These are phyloP conservation scores for Malassezia nana DNA, from an alignment of 1,284 basidiomycete species.

Conservation along the genomic window DNA sequence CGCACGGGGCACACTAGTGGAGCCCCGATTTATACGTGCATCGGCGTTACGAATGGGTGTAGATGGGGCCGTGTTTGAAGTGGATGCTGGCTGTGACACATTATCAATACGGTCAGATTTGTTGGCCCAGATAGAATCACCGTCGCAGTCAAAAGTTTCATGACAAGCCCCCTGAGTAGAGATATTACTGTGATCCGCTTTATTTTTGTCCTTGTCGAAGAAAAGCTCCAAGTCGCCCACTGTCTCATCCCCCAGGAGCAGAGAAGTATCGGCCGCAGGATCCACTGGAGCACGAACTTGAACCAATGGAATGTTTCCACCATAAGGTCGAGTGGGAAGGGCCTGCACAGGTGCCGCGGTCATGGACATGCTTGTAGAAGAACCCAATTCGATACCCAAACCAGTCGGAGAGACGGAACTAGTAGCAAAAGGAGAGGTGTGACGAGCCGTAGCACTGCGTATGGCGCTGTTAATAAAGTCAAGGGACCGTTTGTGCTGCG, in stretches of 20 bases:
- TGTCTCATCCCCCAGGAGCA: constrained; percentile 16
- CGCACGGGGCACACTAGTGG: constrained; percentile 3
- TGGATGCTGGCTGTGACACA: neutral
- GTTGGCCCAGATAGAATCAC: neutral
- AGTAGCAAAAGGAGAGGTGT: constrained; percentile 15
- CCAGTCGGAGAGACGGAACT: constrained; percentile 24
- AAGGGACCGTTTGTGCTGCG: constrained; percentile 44
- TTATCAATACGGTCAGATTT: neutral
- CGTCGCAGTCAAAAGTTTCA: neutral
- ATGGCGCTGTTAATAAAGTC: constrained; percentile 48
- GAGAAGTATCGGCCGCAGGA: constrained; percentile 3
- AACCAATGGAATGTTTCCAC: neutral
- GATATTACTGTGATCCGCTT: neutral
- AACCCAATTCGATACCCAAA: constrained; percentile 30
- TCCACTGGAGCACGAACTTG: neutral
- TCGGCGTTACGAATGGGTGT: neutral
- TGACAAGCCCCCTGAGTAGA: neutral
- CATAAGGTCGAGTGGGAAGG: neutral
- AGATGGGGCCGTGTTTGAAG: neutral
- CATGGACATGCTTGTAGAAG: neutral
- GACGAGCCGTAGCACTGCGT: constrained; percentile 43
- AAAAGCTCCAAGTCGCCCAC: constrained; percentile 12
- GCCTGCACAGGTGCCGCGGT: neutral
- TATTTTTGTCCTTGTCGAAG: constrained; percentile 1
- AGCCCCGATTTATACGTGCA: neutral